Evolutionary conservation across 2,329 filamentous ascomycete genomes (phyloP).

Genomic region (Venturia asperata): DNA sequence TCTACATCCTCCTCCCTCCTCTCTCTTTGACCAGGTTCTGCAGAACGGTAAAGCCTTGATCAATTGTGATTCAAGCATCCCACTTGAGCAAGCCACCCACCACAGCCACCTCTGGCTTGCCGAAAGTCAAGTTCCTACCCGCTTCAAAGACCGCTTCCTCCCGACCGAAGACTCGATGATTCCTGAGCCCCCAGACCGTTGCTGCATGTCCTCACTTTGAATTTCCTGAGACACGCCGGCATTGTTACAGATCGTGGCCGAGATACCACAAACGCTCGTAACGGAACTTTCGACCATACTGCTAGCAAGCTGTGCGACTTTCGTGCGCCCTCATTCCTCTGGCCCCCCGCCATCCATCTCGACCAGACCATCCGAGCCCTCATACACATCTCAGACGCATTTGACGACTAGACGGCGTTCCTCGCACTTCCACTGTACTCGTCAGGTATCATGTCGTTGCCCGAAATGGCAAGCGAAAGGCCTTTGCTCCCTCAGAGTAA

Average conservation of each 20-base stretch:
- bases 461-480: conserved; percentile 53
- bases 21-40: conserved; percentile 1
- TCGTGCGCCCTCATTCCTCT: conserved; percentile 10
- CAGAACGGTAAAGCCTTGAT: conserved; percentile 9
- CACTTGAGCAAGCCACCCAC: background rate
- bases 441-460: conserved; percentile 8
- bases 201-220: background rate
- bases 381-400: background rate
- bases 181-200: background rate
- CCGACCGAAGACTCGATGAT: background rate
- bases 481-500: conserved; percentile 13
- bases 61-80: background rate
- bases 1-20: conserved; percentile 2
- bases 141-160: conserved; percentile 4
- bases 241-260: background rate
- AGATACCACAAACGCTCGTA: conserved; percentile 6
- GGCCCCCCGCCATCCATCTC: conserved; percentile 9
- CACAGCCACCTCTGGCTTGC: background rate
- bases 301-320: conserved; percentile 6
- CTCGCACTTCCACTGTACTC: background rate
- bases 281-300: conserved; percentile 3
- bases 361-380: background rate
- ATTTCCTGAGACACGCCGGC: background rate
- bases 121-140: background rate
- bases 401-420: background rate